Percentiles rank a stretch among this genome's conserved stretches.
These are phyloP conservation scores for Tetracladium setigerum DNA, from an alignment of 495 filamentous ascomycete species.

Conservation along the genomic window DNA sequence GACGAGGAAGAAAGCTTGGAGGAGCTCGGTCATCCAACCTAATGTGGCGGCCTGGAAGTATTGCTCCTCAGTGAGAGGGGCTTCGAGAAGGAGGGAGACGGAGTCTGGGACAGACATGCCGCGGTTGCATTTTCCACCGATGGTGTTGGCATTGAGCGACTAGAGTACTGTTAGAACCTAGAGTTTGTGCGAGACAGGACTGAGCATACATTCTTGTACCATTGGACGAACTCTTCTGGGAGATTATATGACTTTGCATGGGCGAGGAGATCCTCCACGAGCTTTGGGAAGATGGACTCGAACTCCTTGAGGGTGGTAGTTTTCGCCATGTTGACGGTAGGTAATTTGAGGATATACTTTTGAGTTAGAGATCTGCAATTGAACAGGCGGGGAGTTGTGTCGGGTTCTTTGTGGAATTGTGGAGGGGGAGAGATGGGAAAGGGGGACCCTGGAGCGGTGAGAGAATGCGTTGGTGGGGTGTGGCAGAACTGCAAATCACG, in stretches of 20 bases:
- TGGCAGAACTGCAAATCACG: constrained; percentile 1
- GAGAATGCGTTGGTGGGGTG: background rate
- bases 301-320: constrained; percentile 73
- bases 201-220: constrained; percentile 69
- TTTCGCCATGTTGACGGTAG: constrained; percentile 44
- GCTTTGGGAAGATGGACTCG: constrained; percentile 75
- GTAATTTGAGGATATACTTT: constrained; percentile 20
- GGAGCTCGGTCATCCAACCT: constrained; percentile 94
- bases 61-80: constrained; percentile 66
- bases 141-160: constrained; percentile 74
- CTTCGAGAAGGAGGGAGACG: constrained; percentile 64
- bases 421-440: background rate
- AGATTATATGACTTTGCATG: constrained; percentile 73
- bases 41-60: constrained; percentile 78
- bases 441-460: constrained; percentile 5
- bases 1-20: constrained; percentile 98
- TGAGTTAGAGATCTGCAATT: background rate
- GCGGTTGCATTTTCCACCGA: constrained; percentile 96
- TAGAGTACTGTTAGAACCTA: constrained; percentile 28
- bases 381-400: background rate
- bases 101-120: constrained; percentile 97
- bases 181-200: constrained; percentile 4
- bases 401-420: too few relatives aligned
- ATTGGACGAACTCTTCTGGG: constrained; percentile 73
- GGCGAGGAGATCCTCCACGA: constrained; percentile 67